phyloP scores from a whole-genome alignment of 163 green algal species.

The Chlamydomonas reinhardtii region DNA sequence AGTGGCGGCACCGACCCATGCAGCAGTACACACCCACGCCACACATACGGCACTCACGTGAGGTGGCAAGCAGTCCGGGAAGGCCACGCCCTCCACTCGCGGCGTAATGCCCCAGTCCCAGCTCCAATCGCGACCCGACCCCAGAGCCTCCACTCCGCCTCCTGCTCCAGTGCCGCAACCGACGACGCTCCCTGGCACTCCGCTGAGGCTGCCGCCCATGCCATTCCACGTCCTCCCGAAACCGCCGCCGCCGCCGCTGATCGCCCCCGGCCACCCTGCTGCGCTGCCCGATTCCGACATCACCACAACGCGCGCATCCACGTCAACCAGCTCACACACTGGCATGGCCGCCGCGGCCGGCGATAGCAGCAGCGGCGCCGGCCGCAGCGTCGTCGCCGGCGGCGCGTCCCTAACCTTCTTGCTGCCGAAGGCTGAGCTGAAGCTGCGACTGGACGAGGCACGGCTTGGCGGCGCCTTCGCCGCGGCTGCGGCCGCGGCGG shows the following conservation, averaged over 20 bases:
- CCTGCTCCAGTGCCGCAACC: no score
- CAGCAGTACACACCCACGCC: not conserved
- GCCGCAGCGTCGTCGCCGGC: no score
- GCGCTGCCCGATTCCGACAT: not conserved
- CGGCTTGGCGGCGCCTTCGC: not conserved
- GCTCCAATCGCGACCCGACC: not conserved
- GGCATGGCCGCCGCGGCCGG: not conserved
- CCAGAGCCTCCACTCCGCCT: not conserved
- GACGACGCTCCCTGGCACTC: not conserved
- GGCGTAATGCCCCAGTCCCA: conserved; percentile 31
- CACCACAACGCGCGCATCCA: not conserved
- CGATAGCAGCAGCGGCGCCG: not conserved
- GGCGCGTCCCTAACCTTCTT: no score
- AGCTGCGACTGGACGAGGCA: no score
- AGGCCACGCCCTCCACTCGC: conserved; percentile 7
- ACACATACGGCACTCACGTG: not conserved
- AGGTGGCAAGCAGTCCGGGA: conserved; percentile 13
- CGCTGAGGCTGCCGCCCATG: not conserved
- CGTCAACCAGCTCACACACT: not conserved
- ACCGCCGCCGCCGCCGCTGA: not conserved
- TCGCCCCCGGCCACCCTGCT: not conserved
- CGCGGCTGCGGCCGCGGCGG: not conserved
- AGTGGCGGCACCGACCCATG: no score
- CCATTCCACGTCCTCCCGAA: no score
- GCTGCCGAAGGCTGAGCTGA: no score